Evolutionary conservation across 768 basidiomycete species (phyloP), one percentile per base, ranked within the genome.

Genomic region (Exidia glandulosa): DNA sequence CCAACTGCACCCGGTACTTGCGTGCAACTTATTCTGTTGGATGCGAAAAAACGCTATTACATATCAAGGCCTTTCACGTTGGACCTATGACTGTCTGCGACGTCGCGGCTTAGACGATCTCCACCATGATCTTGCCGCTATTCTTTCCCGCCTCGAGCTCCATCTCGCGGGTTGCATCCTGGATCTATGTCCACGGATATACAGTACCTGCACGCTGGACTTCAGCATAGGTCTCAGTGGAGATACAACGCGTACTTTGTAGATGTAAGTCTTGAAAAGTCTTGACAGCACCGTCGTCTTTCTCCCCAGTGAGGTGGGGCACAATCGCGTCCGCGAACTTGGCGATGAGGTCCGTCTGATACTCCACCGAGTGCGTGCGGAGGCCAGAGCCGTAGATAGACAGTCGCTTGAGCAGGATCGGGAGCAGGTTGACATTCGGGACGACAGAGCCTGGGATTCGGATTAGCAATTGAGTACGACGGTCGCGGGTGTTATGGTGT

Each of bases 311-410:
- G 62, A 93, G 83, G 60, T 80, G 73, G 33, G 72, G 68, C 61
- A 88, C 72, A 16, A 83, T 74, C 37, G 84, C 79, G 52, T 72
- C 66, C 59, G 73, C 71, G 67, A 94, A 88, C 59, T 81, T 23
- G 30, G 3, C 69, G 60, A 90, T 79, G 57, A 95, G 76, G 25
- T 87, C 79, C 3, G 80, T 77, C 71, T 96, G 92, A 70, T 95
- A 96, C 62, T 79, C 75, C 19, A 19, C 66, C 30, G 82, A 79
- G 48, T 90, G 83, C 32, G 86, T 82, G 27, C 93, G 84, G 32
- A 96, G 75, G 1, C 92, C 95, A 23, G 90, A 89, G 23, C 94
- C 93, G 71, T 92, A 86, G 57, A 97, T 86, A 29, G 85, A 83
- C 57, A 96, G 81, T 19, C 93, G 84, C 74, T 94, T 97, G 71